phyloP scores from a whole-genome alignment of 2,329 filamentous ascomycete genomes.

The Cladosporium colombiae region DNA sequence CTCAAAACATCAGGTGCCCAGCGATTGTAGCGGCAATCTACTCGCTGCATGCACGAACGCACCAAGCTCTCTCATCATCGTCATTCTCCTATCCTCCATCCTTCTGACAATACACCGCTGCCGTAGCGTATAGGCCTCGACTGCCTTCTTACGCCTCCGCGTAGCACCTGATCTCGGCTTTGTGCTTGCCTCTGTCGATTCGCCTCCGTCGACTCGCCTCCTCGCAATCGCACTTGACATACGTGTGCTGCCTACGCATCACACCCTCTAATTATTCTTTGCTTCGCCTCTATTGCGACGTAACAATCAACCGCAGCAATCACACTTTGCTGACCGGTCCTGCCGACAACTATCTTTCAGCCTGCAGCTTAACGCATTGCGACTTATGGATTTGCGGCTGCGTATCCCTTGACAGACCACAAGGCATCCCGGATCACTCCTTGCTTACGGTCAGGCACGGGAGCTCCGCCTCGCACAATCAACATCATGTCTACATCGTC shows the following conservation, averaged over 20 bases:
- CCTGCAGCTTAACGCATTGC: not conserved
- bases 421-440: not conserved
- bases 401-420: slow-evolving; percentile 10
- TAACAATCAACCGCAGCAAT: slow-evolving; percentile 6
- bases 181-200: not conserved
- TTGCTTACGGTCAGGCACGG: slow-evolving; percentile 4
- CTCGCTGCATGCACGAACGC: not conserved
- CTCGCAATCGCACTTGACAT: slow-evolving; percentile 1
- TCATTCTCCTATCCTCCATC: not conserved
- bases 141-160: not conserved
- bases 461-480: not conserved
- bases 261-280: not conserved
- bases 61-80: not conserved
- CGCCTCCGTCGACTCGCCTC: slow-evolving; percentile 1
- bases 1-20: not conserved
- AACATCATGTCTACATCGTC: slow-evolving; percentile 6
- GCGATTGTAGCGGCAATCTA: not conserved
- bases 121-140: not conserved
- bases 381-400: slow-evolving; percentile 1
- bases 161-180: not conserved
- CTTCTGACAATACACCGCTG: not conserved
- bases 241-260: slow-evolving; percentile 1
- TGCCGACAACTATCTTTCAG: slow-evolving; percentile 5
- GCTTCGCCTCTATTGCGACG: slow-evolving; percentile 8
- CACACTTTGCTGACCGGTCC: slow-evolving; percentile 6